Conservation (phyloP, 768 basidiomycete genomes). For the Kwoniella mangroviensis region DNA sequence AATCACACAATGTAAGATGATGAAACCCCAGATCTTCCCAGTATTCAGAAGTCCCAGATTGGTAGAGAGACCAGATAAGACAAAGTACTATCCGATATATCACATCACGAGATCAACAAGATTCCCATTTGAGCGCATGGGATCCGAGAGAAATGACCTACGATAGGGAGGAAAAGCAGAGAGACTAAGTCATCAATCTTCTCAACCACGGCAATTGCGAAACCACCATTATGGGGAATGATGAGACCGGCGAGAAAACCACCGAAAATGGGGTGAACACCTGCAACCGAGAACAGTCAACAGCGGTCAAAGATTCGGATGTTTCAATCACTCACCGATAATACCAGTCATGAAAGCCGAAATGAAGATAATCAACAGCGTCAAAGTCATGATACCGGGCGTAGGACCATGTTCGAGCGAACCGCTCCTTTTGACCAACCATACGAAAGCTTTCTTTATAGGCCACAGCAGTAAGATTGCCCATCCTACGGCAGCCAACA, state of each 20-base stretch:
- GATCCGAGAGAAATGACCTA: constrained; percentile 57
- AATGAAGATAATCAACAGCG: constrained; percentile 71
- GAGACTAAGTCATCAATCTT: constrained; percentile 86
- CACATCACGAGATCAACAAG: no score
- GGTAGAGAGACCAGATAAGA: constrained; percentile 80
- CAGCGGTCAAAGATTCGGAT: no score
- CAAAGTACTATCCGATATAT: no score
- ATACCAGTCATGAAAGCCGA: constrained; percentile 85
- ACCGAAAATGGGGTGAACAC: constrained; percentile 65
- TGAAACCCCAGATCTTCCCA: constrained; percentile 81
- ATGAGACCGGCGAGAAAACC: constrained; percentile 82
- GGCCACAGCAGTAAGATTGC: constrained; percentile 71
- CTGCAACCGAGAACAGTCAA: constrained; percentile 32
- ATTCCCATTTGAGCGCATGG: constrained; percentile 45
- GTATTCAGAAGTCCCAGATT: constrained; percentile 76
- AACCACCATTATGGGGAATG: constrained; percentile 81
- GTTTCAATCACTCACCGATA: constrained; percentile 70
- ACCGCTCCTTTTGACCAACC: constrained; percentile 71
- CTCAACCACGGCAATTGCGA: constrained; percentile 76
- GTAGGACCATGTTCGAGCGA: constrained; percentile 76
- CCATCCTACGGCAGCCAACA: constrained; percentile 72
- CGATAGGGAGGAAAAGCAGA: constrained; percentile 75
- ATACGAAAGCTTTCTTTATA: constrained; percentile 68
- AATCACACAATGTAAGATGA: constrained; percentile 71
- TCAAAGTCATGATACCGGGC: constrained; percentile 76